Evolutionary conservation across 2,329 filamentous ascomycete species (phyloP), one percentile per base, ranked within the genome.

Genomic region (Aspergillus pseudotamarii): DNA sequence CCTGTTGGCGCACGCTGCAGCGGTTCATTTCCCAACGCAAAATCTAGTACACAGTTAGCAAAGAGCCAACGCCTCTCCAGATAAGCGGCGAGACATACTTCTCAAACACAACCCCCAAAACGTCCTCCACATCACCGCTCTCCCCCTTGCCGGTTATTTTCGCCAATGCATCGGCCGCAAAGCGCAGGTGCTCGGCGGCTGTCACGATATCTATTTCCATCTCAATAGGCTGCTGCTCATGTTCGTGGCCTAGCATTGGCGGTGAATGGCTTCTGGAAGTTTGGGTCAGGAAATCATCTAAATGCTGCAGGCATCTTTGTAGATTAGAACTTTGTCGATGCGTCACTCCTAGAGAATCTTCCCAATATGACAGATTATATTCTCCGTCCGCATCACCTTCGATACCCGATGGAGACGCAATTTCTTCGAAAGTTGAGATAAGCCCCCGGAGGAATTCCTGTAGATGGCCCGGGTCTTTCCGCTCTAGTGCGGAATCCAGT

Each of bases 41-140:
- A 87, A 87, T 65, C 84, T 86, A 68, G 12, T 38, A 63, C 21
- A 62, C 58, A 38, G 56, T 71, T 54, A 72, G 65, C 36, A 61
- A 46, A 30, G 59, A 60, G 51, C 43, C 23, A 58, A 62, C 32
- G 32, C 34, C 41, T 53, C 60, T 46, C 57, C 57, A 53, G 55
- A 58, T 50, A n/a, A 57, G 59, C 48, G 51, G 48, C 57, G 60
- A 41, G 58, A 46, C 87, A 83, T 81, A 96, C 92, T 96, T 98
- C 78, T 98, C 94, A 80, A 99, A 99, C 4, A 99, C 94, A 26
- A 99, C 94, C 0, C 95, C 95, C 51, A 99, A 80, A 9, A 99
- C 92, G 74, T 98, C 95, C 76, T 99, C 94, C 19, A 98, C 93
- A 77, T 98, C 94, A 2, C 93, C 92, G 46, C 86, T 87, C 71